Evolutionary conservation across 768 basidiomycete genomes (phyloP).

Genomic region (Stropharia rugosoannulata): DNA sequence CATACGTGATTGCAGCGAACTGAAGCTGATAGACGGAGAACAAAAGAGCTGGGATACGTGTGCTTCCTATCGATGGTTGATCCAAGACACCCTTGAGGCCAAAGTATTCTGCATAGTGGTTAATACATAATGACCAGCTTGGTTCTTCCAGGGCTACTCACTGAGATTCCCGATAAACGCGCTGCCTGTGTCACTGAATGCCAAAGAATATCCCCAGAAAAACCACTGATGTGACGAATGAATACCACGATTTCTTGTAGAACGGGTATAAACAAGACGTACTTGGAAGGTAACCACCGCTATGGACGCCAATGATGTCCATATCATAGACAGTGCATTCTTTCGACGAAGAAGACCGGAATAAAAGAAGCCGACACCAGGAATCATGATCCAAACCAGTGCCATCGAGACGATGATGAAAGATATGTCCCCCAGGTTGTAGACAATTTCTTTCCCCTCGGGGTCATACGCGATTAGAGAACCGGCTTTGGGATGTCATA

Average conservation of each 20-base stretch:
- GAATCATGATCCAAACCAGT: constrained; percentile 84
- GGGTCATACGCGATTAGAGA: constrained; percentile 31
- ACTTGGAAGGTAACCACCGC: constrained; percentile 88
- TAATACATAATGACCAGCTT: constrained; percentile 1
- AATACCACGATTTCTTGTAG: neutral
- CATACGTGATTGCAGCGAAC: constrained; percentile 88
- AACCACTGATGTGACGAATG: constrained; percentile 67
- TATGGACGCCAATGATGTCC: constrained; percentile 70
- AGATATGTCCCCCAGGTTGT: constrained; percentile 50
- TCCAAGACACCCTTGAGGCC: constrained; percentile 77
- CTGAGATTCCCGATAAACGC: constrained; percentile 86
- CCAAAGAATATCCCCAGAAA: constrained; percentile 95
- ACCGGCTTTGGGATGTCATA: constrained; percentile 28
- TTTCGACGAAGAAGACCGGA: constrained; percentile 90
- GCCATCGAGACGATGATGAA: constrained; percentile 73
- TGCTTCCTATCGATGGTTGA: constrained; percentile 70
- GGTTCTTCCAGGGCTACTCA: constrained; percentile 29
- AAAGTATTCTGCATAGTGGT: constrained; percentile 61
- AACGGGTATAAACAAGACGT: constrained; percentile 15
- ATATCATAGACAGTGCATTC: constrained; percentile 92
- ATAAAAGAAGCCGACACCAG: constrained; percentile 86
- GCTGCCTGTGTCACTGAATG: constrained; percentile 78
- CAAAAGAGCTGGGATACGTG: constrained; percentile 68
- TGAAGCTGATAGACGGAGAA: constrained; percentile 88
- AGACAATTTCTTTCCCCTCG: constrained; percentile 31